Evolutionary conservation across 2,329 filamentous ascomycete genomes (phyloP), one percentile per base, ranked within the genome.

Genomic region (Tolypocladium ophioglossoides): DNA sequence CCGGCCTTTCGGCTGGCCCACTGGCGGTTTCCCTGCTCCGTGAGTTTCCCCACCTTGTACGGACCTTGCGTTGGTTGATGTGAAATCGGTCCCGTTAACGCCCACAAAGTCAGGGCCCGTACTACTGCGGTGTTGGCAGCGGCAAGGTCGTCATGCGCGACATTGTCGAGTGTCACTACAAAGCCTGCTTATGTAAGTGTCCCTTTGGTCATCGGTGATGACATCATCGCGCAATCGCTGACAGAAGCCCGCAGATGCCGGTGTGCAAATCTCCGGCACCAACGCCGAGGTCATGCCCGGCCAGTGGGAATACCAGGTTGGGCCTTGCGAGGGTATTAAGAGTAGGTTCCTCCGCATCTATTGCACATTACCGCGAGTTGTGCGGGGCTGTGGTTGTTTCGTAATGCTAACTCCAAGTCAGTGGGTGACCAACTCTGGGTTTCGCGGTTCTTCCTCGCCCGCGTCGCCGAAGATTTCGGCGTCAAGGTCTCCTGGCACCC

Each of bases 101-200:
- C 12, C 20, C 2, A 0, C 39, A 7, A 0, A 69, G 67, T 37
- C 70, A 72, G 59, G 70, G 70, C 18, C 70, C 71, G 46, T 72
- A 72, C 62, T 86, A 72, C 66, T 96, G 92, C 73, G 94, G 92
- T 88, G 92, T 96, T 58, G 94, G 94, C 64, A 88, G 90, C 63
- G 91, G 91, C 78, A 95, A 94, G 81, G 94, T 97, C 67, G 94
- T 95, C 75, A 92, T 91, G 85, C 87, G 92, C 78, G 92, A 99
- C 70, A 92, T 99, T 59, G 91, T 99, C 63, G 92, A 97, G 78
- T 69, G 70, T 2, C 72, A 74, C 65, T 77, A 77, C 70, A 77
- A 77, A 68, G 73, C 73, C 56, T 96, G 82, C 80, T 71, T 97
- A 73, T 96, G 66, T 68, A 63, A 59, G 66, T 66, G 10, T 8